Evolutionary conservation across 1,139 yeast genomes (phyloP), one percentile per base, ranked within the genome.

Genomic region (Candida albicans): DNA sequence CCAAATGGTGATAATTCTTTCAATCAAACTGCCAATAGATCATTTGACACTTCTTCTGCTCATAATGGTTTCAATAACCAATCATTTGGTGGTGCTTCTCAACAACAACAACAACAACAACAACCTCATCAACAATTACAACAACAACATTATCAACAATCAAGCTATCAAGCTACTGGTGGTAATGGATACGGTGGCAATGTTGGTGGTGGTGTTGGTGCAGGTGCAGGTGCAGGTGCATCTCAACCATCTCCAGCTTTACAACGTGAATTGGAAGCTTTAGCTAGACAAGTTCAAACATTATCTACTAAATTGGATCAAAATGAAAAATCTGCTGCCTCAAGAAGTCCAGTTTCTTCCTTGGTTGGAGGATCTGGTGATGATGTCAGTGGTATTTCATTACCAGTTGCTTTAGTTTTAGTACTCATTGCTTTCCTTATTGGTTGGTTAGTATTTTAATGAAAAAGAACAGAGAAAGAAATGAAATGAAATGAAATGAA

Each of bases 381-480:
- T 43, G 63, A 73, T n/a, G 65, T 65, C 42, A 64, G 64, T 45
- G 82, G 82, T 10, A 68, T 81, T 41, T 79, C 85, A 12, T 61
- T 79, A 39, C 78, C 77, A 27, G 61, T 73, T 48, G 82, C 82
- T 30, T 65, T 74, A 37, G 58, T 77, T 40, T 68, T 81, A 56
- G 75, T 79, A 53, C 55, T 81, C 40, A 54, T 80, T 49, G 80
- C 86, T 42, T 81, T 81, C 67, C 66, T 81, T 50, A 62, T 79
- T 49, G 85, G 86, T 42, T 80, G 84, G 82, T 68, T 76, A 58
- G 68, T 80, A 46, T 77, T 79, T 57, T 79, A 68, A 61, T 22
- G 30, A 4, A 18, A 18, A 18, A 4, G n/a, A n/a, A n/a, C 22
- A 18, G 22, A 18, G 22, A 18, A 5, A 18, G 5, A 18, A 18